Percentiles rank a stretch among this genome's conserved stretches.
Conservation (phyloP, 2,329 filamentous ascomycete species). For the Diaporthe sp. region DNA sequence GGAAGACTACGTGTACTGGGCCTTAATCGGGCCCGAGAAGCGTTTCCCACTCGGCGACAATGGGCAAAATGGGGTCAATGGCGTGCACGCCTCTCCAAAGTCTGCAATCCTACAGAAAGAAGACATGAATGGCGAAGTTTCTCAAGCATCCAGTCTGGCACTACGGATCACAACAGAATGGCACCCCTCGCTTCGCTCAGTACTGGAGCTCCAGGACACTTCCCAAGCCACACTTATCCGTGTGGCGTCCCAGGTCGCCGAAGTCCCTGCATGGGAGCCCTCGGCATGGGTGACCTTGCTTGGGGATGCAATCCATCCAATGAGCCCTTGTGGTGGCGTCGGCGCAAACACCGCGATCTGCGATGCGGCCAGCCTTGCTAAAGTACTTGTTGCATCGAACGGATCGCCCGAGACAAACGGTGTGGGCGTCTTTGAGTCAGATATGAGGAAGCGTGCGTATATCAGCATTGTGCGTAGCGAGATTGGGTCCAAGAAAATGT, state of each 20-base stretch:
- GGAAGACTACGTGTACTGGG: conserved; percentile 3
- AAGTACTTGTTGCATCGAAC: background rate
- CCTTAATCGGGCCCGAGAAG: background rate
- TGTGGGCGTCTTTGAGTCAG: background rate
- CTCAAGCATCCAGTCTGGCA: background rate
- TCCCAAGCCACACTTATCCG: conserved; percentile 5
- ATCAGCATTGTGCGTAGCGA: conserved; percentile 7
- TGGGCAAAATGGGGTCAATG: background rate
- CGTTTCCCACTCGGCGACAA: background rate
- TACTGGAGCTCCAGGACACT: background rate
- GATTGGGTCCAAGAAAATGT: conserved; percentile 4
- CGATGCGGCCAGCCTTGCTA: background rate
- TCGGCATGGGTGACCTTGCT: conserved; percentile 1
- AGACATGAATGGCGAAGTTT: background rate
- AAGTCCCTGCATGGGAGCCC: background rate
- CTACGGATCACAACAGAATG: background rate
- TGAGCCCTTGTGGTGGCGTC: conserved; percentile 5
- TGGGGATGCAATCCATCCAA: conserved; percentile 3
- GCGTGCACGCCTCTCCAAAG: background rate
- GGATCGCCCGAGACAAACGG: background rate
- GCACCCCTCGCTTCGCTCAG: conserved; percentile 6
- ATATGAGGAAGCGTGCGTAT: conserved; percentile 1
- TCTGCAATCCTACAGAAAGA: background rate
- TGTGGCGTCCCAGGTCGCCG: conserved; percentile 1
- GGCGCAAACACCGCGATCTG: conserved; percentile 8